Evolutionary conservation across 2,329 filamentous ascomycete genomes (phyloP).

Genomic region (Sordariomycetes sp.): DNA sequence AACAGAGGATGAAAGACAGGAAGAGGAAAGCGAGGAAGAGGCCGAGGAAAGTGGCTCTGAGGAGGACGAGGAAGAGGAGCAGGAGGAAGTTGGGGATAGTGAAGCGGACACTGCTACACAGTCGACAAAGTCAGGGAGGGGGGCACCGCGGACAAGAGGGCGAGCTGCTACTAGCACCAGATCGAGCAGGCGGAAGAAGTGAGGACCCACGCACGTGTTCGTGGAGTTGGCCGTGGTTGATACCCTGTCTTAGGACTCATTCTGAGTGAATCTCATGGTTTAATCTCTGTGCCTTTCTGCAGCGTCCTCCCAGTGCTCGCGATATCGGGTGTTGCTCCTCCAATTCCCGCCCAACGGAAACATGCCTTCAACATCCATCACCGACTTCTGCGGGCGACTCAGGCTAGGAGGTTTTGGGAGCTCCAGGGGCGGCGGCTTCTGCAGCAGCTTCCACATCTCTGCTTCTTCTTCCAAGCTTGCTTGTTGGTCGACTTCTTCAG

Average conservation of each 20-base stretch:
- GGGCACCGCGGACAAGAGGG: background rate
- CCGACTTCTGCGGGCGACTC: slow-evolving; percentile 15
- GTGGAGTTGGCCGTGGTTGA: no score
- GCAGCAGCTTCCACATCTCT: slow-evolving; percentile 35
- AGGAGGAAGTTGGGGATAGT: slow-evolving; percentile 7
- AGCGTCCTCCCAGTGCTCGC: slow-evolving; percentile 37
- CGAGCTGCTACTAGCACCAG: slow-evolving; percentile 2
- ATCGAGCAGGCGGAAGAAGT: no score
- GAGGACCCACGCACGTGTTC: no score
- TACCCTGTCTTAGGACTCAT: no score
- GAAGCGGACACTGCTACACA: slow-evolving; percentile 1
- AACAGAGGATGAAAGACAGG: slow-evolving; percentile 18
- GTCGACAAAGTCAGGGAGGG: slow-evolving; percentile 3
- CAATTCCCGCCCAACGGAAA: slow-evolving; percentile 27
- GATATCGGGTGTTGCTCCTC: slow-evolving; percentile 24
- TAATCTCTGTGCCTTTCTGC: no score
- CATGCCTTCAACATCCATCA: slow-evolving; percentile 22
- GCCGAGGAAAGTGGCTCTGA: slow-evolving; percentile 11
- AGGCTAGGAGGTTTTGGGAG: slow-evolving; percentile 19
- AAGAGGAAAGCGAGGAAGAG: slow-evolving; percentile 23
- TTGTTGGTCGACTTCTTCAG: slow-evolving; percentile 30
- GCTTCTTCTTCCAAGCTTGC: slow-evolving; percentile 30
- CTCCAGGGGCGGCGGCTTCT: slow-evolving; percentile 24
- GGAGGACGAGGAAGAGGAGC: slow-evolving; percentile 12
- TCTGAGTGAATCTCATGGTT: no score